Conservation (phyloP, 306 rosid species). For the Abrus precatorius region DNA sequence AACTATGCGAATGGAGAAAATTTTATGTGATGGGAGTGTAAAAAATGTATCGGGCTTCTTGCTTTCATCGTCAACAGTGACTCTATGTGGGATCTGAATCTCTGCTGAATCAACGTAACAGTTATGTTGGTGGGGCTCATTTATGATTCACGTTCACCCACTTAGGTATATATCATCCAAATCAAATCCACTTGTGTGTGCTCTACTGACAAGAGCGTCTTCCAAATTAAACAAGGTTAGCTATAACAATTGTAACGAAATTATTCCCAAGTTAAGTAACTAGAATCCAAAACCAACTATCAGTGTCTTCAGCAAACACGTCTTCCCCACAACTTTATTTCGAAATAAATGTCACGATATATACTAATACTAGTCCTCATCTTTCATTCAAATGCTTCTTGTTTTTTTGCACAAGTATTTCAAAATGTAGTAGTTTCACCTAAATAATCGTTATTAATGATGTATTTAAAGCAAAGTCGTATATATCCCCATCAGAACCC, state of each 20-base stretch:
- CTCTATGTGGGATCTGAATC: no score
- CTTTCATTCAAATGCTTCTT: background rate
- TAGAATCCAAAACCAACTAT: conserved; percentile 49
- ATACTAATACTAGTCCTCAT: background rate
- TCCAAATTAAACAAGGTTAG: conserved; percentile 31
- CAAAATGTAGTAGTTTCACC: background rate
- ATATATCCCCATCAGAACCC: no score
- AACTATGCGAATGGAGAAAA: background rate
- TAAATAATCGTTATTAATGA: background rate
- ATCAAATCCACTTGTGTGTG: background rate
- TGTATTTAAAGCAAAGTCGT: background rate
- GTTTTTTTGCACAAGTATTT: background rate
- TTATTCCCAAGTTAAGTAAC: conserved; percentile 41
- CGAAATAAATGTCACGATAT: conserved; percentile 19
- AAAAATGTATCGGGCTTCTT: no score
- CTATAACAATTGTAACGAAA: conserved; percentile 19
- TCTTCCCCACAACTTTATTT: conserved; percentile 48
- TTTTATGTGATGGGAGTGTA: no score
- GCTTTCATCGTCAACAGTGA: no score
- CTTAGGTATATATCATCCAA: background rate
- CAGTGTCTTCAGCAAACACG: conserved; percentile 38
- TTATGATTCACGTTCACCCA: background rate
- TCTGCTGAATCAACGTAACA: no score
- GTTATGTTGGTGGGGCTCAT: conserved; percentile 12
- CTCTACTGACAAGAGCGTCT: conserved; percentile 44